Evolutionary conservation across 176 grass and related monocot genomes (phyloP).

Genomic region (Otatea glauca): DNA sequence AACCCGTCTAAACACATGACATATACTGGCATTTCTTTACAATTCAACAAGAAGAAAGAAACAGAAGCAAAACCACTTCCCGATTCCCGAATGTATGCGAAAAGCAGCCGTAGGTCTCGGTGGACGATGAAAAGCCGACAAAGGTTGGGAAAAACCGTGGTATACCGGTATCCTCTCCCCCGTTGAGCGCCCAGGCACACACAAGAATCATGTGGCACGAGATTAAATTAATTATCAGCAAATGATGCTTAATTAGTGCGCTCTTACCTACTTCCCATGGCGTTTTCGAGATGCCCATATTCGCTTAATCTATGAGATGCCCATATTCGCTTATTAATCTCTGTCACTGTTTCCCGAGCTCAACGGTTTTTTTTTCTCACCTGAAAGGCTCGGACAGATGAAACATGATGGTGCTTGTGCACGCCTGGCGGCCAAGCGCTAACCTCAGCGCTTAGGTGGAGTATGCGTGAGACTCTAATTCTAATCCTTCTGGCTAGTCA

Average conservation of each 20-base stretch:
- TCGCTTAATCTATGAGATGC: neutral
- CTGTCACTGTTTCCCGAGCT: neutral
- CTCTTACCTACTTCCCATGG: neutral
- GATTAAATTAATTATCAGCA: neutral
- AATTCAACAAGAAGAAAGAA: neutral
- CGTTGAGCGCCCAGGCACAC: neutral
- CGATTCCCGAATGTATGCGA: constrained; percentile 21
- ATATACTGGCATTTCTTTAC: neutral
- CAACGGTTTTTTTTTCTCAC: neutral
- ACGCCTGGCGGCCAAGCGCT: neutral
- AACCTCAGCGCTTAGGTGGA: constrained; percentile 41
- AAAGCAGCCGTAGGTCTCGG: neutral
- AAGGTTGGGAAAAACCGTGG: neutral
- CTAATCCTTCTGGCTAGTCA: neutral
- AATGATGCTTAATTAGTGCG: neutral
- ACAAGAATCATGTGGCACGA: neutral
- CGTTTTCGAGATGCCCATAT: neutral
- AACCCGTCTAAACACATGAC: neutral
- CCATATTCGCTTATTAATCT: too few relatives aligned
- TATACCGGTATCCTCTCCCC: too few relatives aligned
- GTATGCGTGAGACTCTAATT: neutral
- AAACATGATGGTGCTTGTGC: neutral
- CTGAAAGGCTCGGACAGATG: neutral
- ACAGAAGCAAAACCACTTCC: neutral
- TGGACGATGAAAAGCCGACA: neutral